These are phyloP conservation scores for Eucalyptus decipiens DNA, from an alignment of 345 rosid genomes.

Conservation along the genomic window DNA sequence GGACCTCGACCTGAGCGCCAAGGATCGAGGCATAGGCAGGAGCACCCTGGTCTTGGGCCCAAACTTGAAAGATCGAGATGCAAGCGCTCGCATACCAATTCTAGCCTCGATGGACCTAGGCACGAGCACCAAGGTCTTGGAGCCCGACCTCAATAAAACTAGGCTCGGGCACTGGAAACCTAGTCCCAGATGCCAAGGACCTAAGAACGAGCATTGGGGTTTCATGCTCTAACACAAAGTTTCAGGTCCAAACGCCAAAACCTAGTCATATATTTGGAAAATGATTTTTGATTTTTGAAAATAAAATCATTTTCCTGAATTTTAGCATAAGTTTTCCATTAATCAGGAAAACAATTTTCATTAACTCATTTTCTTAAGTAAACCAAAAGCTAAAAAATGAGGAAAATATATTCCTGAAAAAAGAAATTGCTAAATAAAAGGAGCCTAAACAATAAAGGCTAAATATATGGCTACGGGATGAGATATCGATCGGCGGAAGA, in stretches of 20 bases:
- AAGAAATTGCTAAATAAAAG: too few species aligned
- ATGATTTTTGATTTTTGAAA: neutral
- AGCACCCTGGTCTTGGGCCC: too few species aligned
- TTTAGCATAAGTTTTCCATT: neutral
- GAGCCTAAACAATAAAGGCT: neutral
- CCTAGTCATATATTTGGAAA: neutral
- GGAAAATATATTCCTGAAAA: neutral
- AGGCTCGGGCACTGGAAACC: too few species aligned
- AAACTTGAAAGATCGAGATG: too few species aligned
- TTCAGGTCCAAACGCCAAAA: neutral
- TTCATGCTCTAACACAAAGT: neutral
- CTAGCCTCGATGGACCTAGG: too few species aligned
- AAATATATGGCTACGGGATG: neutral
- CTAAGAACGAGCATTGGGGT: neutral
- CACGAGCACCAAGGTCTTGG: too few species aligned
- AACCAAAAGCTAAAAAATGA: neutral
- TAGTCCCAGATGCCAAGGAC: neutral
- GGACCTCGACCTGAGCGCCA: too few species aligned
- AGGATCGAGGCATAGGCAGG: too few species aligned
- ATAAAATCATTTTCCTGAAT: neutral
- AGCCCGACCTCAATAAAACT: too few species aligned
- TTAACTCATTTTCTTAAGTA: neutral
- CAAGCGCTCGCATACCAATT: too few species aligned
- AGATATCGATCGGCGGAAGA: neutral
- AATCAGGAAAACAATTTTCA: too few species aligned